phyloP scores from a whole-genome alignment of 1,139 yeast species.

The Diutina pseudorugosa region DNA sequence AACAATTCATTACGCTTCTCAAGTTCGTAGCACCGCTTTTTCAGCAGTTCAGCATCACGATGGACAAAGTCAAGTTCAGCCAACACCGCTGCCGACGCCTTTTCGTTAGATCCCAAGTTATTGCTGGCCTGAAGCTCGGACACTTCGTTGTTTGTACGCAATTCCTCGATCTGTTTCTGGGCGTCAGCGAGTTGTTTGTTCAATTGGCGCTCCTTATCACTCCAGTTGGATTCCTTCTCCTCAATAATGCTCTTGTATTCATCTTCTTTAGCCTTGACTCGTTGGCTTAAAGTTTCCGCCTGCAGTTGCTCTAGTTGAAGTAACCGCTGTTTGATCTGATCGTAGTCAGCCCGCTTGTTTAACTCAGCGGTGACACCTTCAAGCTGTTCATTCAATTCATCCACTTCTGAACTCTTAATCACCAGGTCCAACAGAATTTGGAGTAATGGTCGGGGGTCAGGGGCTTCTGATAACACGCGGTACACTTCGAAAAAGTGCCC shows the following conservation, averaged over 20 bases:
- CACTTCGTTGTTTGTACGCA: slow-evolving; percentile 43
- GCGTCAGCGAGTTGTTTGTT: slow-evolving; percentile 32
- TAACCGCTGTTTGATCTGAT: slow-evolving; percentile 52
- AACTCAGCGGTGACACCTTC: slow-evolving; percentile 46
- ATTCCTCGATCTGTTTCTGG: slow-evolving; percentile 40
- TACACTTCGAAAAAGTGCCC: slow-evolving; percentile 62
- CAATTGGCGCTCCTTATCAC: slow-evolving; percentile 33
- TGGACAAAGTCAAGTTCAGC: slow-evolving; percentile 55
- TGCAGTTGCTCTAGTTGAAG: slow-evolving; percentile 46
- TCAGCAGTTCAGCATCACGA: slow-evolving; percentile 65
- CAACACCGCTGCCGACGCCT: slow-evolving; percentile 22
- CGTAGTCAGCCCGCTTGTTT: slow-evolving; percentile 65
- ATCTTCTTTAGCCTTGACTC: slow-evolving; percentile 45
- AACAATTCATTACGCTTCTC: slow-evolving; percentile 71
- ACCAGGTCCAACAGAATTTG: slow-evolving; percentile 63
- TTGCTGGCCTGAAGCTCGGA: slow-evolving; percentile 26
- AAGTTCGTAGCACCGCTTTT: slow-evolving; percentile 54
- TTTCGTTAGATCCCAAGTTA: not conserved
- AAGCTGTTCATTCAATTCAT: slow-evolving; percentile 41
- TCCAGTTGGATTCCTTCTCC: slow-evolving; percentile 55
- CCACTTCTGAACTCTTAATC: slow-evolving; percentile 43
- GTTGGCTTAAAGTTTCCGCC: slow-evolving; percentile 36
- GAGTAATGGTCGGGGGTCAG: slow-evolving; percentile 80
- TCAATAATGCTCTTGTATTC: slow-evolving; percentile 47
- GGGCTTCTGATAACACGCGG: slow-evolving; percentile 73